Evolutionary conservation across 768 basidiomycete species (phyloP).

Genomic region (Leccinum subgranulosum): DNA sequence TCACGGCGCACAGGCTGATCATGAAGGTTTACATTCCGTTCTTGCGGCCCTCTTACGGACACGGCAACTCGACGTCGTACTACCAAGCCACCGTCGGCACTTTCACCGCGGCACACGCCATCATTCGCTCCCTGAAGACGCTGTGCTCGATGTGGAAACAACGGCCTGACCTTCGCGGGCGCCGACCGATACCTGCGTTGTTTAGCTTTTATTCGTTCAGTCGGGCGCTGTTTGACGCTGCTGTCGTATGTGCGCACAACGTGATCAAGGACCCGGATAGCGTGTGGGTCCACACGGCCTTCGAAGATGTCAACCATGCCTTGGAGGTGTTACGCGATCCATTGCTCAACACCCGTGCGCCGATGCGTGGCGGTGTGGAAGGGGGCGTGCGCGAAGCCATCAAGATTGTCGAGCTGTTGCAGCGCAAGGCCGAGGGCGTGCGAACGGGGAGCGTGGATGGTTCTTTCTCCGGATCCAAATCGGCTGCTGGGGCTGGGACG

Average conservation of each 20-base stretch:
- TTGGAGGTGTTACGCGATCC: conserved; percentile 42
- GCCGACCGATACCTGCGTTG: conserved; percentile 39
- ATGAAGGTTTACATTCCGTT: conserved; percentile 70
- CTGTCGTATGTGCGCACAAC: conserved; percentile 61
- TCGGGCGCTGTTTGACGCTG: conserved; percentile 63
- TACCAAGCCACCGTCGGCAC: conserved; percentile 56
- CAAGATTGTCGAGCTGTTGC: conserved; percentile 38
- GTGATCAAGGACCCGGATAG: conserved; percentile 50
- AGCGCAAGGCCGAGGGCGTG: conserved; percentile 39
- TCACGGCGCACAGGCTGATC: conserved; percentile 58
- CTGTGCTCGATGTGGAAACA: conserved; percentile 41
- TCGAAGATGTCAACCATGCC: conserved; percentile 43
- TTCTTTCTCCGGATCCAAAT: conserved; percentile 21
- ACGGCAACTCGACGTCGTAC: conserved; percentile 31
- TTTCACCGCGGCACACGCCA: conserved; percentile 62
- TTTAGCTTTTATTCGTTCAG: conserved; percentile 60
- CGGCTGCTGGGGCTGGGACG: not conserved
- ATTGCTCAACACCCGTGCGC: conserved; percentile 28
- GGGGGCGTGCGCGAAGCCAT: conserved; percentile 37
- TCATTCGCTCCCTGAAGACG: conserved; percentile 50
- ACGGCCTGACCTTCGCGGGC: conserved; percentile 30
- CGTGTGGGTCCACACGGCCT: conserved; percentile 46
- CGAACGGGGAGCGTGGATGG: conserved; percentile 14
- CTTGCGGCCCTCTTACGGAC: conserved; percentile 37
- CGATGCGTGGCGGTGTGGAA: conserved; percentile 33